Evolutionary conservation across 768 basidiomycete species (phyloP).

Genomic region (Guyanaporus albipodus): DNA sequence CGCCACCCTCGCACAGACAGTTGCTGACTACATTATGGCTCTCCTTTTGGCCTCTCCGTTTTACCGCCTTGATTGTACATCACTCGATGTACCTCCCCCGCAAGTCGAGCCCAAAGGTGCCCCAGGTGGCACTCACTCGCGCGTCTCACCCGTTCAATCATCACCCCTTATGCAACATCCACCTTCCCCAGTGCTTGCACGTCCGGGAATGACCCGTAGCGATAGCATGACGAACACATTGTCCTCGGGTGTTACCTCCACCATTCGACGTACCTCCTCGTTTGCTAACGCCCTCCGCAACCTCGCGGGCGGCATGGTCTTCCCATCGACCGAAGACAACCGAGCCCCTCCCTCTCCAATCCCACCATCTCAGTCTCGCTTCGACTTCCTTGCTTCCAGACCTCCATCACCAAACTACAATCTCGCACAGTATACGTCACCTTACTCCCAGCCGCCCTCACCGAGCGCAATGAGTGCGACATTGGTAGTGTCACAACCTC

Average conservation of each 20-base stretch:
- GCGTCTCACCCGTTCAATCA: slow-evolving; percentile 48
- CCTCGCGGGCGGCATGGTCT: slow-evolving; percentile 66
- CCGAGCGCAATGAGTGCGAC: slow-evolving; percentile 29
- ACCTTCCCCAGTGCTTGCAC: slow-evolving; percentile 43
- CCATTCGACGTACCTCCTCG: slow-evolving; percentile 72
- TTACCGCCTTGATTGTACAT: slow-evolving; percentile 63
- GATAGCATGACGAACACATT: slow-evolving; percentile 63
- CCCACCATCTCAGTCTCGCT: slow-evolving; percentile 20
- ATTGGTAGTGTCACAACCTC: slow-evolving; percentile 24
- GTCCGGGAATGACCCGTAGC: slow-evolving; percentile 50
- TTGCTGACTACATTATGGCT: slow-evolving; percentile 90
- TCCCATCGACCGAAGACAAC: slow-evolving; percentile 59
- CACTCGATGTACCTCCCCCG: slow-evolving; percentile 48
- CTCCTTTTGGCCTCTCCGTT: slow-evolving; percentile 89
- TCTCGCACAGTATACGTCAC: slow-evolving; percentile 70
- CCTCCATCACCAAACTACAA: slow-evolving; percentile 80
- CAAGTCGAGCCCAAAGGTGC: slow-evolving; percentile 36
- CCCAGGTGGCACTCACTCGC: slow-evolving; percentile 34
- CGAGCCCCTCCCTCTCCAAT: slow-evolving; percentile 36
- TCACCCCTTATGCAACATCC: slow-evolving; percentile 43
- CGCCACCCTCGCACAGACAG: slow-evolving; percentile 83
- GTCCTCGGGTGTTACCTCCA: slow-evolving; percentile 60
- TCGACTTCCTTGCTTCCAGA: slow-evolving; percentile 44
- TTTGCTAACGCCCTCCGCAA: slow-evolving; percentile 74
- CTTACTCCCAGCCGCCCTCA: slow-evolving; percentile 58